Conservation (phyloP, 2,329 filamentous ascomycete species). For the Colletotrichum spinosum region DNA sequence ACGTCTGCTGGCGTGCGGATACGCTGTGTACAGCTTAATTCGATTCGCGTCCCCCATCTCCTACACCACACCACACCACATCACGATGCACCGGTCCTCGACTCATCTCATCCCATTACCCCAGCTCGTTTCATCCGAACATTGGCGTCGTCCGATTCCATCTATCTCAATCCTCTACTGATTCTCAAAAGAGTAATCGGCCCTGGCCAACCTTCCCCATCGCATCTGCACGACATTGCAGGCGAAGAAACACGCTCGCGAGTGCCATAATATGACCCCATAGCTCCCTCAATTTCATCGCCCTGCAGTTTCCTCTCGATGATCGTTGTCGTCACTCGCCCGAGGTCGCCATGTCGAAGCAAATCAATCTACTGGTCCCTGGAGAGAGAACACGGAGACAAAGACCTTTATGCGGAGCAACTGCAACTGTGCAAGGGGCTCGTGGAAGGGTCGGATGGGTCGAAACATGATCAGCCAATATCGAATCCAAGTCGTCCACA, state of each 20-base stretch:
- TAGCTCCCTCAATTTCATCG: slow-evolving; percentile 1
- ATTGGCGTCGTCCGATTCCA: slow-evolving; percentile 25
- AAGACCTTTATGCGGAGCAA: slow-evolving; percentile 4
- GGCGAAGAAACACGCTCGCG: slow-evolving; percentile 8
- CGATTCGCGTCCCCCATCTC: neutral
- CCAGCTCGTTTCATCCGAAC: slow-evolving; percentile 31
- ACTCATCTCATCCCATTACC: slow-evolving; percentile 15
- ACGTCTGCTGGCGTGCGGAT: slow-evolving; percentile 13
- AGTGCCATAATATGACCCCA: slow-evolving; percentile 13
- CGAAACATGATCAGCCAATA: slow-evolving; percentile 21
- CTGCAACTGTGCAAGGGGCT: neutral
- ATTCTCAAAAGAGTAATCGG: slow-evolving; percentile 20
- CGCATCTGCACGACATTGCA: slow-evolving; percentile 32
- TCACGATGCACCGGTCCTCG: slow-evolving; percentile 22
- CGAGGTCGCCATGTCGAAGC: slow-evolving; percentile 9
- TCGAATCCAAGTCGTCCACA: slow-evolving; percentile 13
- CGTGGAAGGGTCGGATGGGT: slow-evolving; percentile 3
- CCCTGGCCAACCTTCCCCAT: slow-evolving; percentile 15
- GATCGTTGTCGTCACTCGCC: slow-evolving; percentile 6
- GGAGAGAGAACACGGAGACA: neutral
- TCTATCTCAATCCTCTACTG: slow-evolving; percentile 6
- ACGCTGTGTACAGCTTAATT: no score
- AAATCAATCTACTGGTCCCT: no score
- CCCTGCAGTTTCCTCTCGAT: neutral
- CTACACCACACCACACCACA: slow-evolving; percentile 1